Evolutionary conservation across 345 rosid species (phyloP).

Genomic region (Erucastrum elatum): DNA sequence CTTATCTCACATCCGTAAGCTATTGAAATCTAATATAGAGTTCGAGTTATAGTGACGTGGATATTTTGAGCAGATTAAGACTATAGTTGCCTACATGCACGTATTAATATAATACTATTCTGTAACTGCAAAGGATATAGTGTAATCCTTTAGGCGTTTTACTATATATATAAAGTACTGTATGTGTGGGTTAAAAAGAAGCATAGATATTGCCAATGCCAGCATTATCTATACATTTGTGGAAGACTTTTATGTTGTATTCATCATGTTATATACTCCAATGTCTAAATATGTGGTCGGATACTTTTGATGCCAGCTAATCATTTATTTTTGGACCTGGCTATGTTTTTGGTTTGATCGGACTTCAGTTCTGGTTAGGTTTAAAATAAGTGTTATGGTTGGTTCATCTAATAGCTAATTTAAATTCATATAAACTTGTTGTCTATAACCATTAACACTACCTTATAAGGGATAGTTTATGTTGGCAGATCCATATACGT

Average conservation of each 20-base stretch:
- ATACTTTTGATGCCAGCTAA: slow-evolving; percentile 12
- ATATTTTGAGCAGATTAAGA: background rate
- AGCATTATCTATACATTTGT: no score
- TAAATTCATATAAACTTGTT: background rate
- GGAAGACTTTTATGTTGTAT: background rate
- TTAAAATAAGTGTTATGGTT: background rate
- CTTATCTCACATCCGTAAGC: background rate
- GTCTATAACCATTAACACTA: background rate
- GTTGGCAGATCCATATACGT: background rate
- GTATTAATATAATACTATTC: background rate
- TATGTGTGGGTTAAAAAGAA: no score
- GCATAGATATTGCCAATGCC: no score
- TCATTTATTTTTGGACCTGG: slow-evolving; percentile 20
- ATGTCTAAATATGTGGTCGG: slow-evolving; percentile 2
- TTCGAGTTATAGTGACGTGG: background rate
- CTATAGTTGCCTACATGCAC: background rate
- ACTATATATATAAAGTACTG: no score
- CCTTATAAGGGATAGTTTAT: background rate
- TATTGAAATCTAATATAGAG: background rate
- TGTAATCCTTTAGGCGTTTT: no score
- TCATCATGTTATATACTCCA: background rate
- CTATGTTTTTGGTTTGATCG: slow-evolving; percentile 19
- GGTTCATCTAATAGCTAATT: background rate
- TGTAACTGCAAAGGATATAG: no score
- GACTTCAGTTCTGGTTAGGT: background rate